Evolutionary conservation across 305 asterid species (phyloP).

Genomic region (Solanum chacoense): DNA sequence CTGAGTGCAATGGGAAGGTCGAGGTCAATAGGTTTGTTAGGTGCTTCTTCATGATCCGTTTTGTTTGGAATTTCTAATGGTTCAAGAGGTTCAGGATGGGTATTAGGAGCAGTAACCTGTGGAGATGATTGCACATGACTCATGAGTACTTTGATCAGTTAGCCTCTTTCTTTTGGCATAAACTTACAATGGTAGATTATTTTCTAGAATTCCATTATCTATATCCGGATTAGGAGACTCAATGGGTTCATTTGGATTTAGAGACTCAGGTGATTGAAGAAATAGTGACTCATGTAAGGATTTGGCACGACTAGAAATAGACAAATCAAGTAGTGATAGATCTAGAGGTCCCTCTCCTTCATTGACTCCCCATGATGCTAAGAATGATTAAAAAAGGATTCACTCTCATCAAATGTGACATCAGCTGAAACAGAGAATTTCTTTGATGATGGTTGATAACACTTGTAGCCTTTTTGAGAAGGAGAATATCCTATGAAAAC

Average conservation of each 20-base stretch:
- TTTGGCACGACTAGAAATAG: not conserved
- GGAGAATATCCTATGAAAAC: not conserved
- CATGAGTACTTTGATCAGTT: not conserved
- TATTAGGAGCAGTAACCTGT: not conserved
- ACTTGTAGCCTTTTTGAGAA: not conserved
- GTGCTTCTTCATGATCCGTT: not conserved
- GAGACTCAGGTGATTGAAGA: not conserved
- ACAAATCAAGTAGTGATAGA: not conserved
- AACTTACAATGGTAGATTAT: not conserved
- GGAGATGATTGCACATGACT: not conserved
- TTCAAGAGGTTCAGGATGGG: not conserved
- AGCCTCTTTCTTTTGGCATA: conserved; percentile 1
- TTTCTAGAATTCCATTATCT: not conserved
- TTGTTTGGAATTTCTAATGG: not conserved
- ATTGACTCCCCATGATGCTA: not conserved
- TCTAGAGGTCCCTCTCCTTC: not conserved
- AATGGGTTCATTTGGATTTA: not conserved
- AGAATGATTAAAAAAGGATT: not conserved
- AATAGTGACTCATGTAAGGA: not conserved
- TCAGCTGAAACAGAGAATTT: not conserved
- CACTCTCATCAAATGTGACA: not conserved
- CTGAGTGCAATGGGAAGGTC: not conserved
- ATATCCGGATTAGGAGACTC: not conserved
- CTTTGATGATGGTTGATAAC: not conserved
- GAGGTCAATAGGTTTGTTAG: not conserved